Evolutionary conservation across 208 protist species (phyloP).

Genomic region (Leishmania guyanensis): DNA sequence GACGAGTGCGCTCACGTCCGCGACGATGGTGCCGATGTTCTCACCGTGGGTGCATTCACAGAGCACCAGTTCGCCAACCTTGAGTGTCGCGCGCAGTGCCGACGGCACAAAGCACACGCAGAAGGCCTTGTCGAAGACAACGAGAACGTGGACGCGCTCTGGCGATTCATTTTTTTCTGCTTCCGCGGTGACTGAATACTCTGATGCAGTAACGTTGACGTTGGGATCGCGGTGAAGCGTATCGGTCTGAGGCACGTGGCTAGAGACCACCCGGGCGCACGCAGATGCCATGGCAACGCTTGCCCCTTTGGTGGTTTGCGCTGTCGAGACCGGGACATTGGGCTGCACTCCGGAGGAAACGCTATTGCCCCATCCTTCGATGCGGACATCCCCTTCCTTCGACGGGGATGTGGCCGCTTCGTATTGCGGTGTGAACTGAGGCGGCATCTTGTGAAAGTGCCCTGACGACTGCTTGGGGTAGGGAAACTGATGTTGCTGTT

Average conservation of each 20-base stretch:
- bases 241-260: neutral
- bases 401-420: neutral
- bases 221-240: neutral
- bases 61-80: slow-evolving; percentile 68
- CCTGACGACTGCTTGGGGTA: neutral
- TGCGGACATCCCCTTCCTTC: neutral
- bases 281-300: neutral
- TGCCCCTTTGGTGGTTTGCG: neutral
- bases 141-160: slow-evolving; percentile 45
- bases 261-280: neutral
- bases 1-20: slow-evolving; percentile 49
- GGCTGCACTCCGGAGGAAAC: slow-evolving; percentile 2
- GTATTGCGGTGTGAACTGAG: neutral
- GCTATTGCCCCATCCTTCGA: slow-evolving; percentile 11
- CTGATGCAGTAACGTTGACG: neutral
- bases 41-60: slow-evolving; percentile 58
- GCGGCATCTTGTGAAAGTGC: neutral
- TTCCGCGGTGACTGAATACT: neutral
- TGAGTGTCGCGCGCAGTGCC: slow-evolving; percentile 32
- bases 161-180: neutral
- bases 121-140: slow-evolving; percentile 62
- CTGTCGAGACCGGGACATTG: neutral
- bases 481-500: neutral
- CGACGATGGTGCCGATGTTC: slow-evolving; percentile 56
- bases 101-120: slow-evolving; percentile 64